Conservation (phyloP, 2,329 filamentous ascomycete species). For the Fusarium temperatum region DNA sequence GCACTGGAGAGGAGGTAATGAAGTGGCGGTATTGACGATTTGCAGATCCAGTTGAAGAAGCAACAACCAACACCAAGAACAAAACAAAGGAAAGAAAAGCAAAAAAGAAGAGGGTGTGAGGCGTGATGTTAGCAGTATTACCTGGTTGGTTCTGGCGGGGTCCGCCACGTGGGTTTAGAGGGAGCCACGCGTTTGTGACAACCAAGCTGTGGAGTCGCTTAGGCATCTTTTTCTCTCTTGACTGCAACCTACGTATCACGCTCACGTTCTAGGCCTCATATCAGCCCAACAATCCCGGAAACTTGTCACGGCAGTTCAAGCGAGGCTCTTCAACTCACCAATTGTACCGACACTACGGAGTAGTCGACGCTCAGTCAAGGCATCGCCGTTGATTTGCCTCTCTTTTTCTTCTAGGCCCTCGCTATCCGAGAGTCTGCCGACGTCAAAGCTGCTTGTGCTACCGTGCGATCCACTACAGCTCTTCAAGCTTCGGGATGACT, state of each 20-base stretch:
- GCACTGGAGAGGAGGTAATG: background rate
- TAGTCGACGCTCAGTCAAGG: background rate
- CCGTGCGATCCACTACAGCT: constrained; percentile 19
- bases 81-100: background rate
- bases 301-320: constrained; percentile 13
- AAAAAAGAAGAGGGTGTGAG: constrained; percentile 24
- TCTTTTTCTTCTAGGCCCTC: background rate
- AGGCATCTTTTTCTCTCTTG: background rate
- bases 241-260: constrained; percentile 3
- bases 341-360: background rate
- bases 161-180: constrained; percentile 44
- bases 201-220: constrained; percentile 36
- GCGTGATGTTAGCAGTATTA: constrained; percentile 3
- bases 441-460: background rate
- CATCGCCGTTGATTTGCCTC: background rate
- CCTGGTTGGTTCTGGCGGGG: constrained; percentile 28
- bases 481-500: constrained; percentile 4
- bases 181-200: constrained; percentile 38
- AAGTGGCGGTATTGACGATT: constrained; percentile 11
- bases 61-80: background rate
- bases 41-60: background rate
- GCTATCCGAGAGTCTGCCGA: background rate
- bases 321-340: constrained; percentile 8
- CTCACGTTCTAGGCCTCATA: constrained; percentile 23
- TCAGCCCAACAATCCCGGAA: constrained; percentile 8